Evolutionary conservation across 306 rosid species (phyloP).

Genomic region (Hylodesmum podocarpum): DNA sequence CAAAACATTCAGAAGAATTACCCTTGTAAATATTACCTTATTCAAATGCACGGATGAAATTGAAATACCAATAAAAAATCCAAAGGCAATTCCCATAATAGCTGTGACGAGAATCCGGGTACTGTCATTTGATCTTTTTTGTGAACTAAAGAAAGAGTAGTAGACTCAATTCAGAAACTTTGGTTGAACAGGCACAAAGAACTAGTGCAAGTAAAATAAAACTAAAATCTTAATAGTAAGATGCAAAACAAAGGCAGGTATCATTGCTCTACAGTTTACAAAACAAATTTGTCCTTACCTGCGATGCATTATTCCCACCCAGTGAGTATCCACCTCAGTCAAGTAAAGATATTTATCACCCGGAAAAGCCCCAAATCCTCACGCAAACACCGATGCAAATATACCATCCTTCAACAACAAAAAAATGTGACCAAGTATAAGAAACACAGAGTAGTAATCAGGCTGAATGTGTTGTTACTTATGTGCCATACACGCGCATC

Average conservation of each 20-base stretch:
- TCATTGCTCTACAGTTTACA: not conserved
- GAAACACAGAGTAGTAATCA: not conserved
- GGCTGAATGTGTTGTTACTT: not conserved
- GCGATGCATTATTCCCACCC: conserved; percentile 51
- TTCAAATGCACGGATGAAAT: conserved; percentile 56
- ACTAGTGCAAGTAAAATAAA: not conserved
- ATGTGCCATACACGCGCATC: conserved; percentile 12
- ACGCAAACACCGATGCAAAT: conserved; percentile 33
- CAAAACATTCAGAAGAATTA: not conserved
- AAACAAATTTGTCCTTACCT: conserved; percentile 38
- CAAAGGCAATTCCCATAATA: conserved; percentile 67
- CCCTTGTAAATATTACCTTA: conserved; percentile 52
- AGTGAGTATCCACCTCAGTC: conserved; percentile 35
- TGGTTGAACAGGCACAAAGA: conserved; percentile 10
- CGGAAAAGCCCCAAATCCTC: conserved; percentile 31
- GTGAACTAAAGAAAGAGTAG: conserved; percentile 42
- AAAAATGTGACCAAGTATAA: conserved; percentile 12
- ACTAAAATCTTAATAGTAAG: not conserved
- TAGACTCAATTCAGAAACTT: conserved; percentile 20
- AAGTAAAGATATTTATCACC: conserved; percentile 38
- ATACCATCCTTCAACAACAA: conserved; percentile 41
- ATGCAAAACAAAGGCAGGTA: not conserved
- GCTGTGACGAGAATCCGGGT: conserved; percentile 58
- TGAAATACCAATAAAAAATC: conserved; percentile 78
- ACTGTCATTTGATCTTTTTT: conserved; percentile 65